Conservation (phyloP, 1,284 basidiomycete species). For the Ustilago tritici region DNA sequence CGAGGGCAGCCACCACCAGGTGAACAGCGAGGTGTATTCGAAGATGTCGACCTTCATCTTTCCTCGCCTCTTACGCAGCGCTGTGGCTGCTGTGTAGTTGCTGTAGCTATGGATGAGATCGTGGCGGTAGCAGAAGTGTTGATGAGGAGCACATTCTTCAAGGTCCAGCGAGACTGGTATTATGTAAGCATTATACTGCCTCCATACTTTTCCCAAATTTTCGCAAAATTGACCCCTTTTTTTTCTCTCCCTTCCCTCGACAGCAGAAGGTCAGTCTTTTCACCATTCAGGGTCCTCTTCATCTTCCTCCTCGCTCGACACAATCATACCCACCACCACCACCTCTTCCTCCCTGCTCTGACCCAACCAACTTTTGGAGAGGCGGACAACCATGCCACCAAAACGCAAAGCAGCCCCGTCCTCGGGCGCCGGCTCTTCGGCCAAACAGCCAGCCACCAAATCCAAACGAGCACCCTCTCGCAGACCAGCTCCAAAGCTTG, state of each 20-base stretch:
- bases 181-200: slow-evolving; percentile 38
- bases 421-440: not conserved
- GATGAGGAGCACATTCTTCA: not conserved
- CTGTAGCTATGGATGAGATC: not conserved
- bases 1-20: slow-evolving; percentile 48
- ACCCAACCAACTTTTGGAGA: not conserved
- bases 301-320: not conserved
- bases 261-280: slow-evolving; percentile 3
- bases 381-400: slow-evolving; percentile 22
- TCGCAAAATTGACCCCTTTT: slow-evolving; percentile 5
- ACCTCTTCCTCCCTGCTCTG: not conserved
- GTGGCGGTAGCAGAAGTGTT: not conserved
- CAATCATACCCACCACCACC: not conserved
- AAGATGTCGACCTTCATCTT: slow-evolving; percentile 32
- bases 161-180: slow-evolving; percentile 2
- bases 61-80: not conserved
- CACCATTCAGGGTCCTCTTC: not conserved
- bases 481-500: slow-evolving; percentile 22
- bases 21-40: slow-evolving; percentile 35
- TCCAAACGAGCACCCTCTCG: not conserved
- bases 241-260: not conserved
- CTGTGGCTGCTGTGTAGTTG: not conserved
- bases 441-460: slow-evolving; percentile 1
- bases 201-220: slow-evolving; percentile 22
- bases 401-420: slow-evolving; percentile 34